phyloP scores from a whole-genome alignment of 768 basidiomycete genomes.

The Lactarius deliciosus region DNA sequence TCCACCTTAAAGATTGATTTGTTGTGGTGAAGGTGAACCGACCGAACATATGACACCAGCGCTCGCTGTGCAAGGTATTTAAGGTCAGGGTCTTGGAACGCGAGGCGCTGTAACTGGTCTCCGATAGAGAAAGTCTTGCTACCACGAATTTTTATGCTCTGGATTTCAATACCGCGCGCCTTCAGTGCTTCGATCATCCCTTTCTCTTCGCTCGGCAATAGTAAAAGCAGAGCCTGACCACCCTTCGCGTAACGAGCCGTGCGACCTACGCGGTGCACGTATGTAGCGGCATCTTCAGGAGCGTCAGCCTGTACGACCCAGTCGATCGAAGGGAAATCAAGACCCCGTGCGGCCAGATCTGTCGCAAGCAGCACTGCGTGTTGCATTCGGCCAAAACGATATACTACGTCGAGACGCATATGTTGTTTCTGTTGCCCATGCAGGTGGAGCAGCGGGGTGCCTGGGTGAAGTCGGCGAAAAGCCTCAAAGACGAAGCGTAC shows the following conservation, averaged over 20 bases:
- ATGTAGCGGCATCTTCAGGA: slow-evolving; percentile 96
- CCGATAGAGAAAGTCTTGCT: slow-evolving; percentile 85
- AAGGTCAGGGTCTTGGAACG: slow-evolving; percentile 94
- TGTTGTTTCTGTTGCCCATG: slow-evolving; percentile 97
- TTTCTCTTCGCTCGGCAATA: slow-evolving; percentile 89
- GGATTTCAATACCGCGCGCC: slow-evolving; percentile 67
- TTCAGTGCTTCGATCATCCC: slow-evolving; percentile 77
- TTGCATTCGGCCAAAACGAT: slow-evolving; percentile 76
- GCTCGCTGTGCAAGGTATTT: slow-evolving; percentile 95
- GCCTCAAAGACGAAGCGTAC: slow-evolving; percentile 96
- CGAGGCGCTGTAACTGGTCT: slow-evolving; percentile 87
- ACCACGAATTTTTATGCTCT: slow-evolving; percentile 83
- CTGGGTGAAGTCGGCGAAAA: slow-evolving; percentile 94
- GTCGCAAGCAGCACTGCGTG: slow-evolving; percentile 92
- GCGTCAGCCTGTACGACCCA: slow-evolving; percentile 97
- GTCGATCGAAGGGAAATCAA: slow-evolving; percentile 95
- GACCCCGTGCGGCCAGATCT: slow-evolving; percentile 92
- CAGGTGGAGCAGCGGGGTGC: slow-evolving; percentile 86
- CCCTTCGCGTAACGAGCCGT: slow-evolving; percentile 92
- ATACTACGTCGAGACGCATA: slow-evolving; percentile 80
- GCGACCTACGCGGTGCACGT: slow-evolving; percentile 94
- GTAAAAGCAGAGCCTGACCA: slow-evolving; percentile 79
- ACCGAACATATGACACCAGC: slow-evolving; percentile 93
- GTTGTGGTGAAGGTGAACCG: slow-evolving; percentile 90
- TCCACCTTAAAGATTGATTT: slow-evolving; percentile 88